Evolutionary conservation across 768 basidiomycete genomes (phyloP), one percentile per base, ranked within the genome.

Genomic region (Infundibulicybe gibba): DNA sequence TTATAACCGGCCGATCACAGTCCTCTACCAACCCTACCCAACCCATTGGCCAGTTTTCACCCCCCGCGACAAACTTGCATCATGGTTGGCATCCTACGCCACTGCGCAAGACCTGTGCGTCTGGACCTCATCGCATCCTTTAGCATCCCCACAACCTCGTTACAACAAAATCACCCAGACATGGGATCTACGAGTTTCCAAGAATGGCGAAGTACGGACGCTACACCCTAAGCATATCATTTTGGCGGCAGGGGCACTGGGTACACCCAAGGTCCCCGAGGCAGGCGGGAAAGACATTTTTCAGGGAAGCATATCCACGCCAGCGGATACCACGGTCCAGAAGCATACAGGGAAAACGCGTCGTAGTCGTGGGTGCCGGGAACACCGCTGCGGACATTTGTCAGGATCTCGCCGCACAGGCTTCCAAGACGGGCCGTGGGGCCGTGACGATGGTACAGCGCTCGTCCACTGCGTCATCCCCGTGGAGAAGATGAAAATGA

Each of bases 1-100:
- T 25, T 25, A 8, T 8, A 25, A 25, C 3, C 25, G 8, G 8
- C 25, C 25, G 25, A n/a, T n/a, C n/a, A n/a, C 43, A 72, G 72
- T 74, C 45, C 61, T 71, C 4, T 73, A 73, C 49, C 63, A 67
- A 40, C 52, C 66, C 1, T 72, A 54, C 45, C 70, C 74, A 0
- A 40, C 51, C 12, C 72, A 57, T 25, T 74, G 69, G 69, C 73
- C 74, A 1, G 56, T 57, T 15, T 76, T 60, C 48, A 70, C 67
- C 2, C 67, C 74, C 5, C 61, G 62, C 12, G 67, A 68, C 45
- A 75, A 74, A 49, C 37, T 75, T 6, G 75, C 71, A 0, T 61
- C 70, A 53, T 75, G 71, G 71, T 45, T 76, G 12, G 71, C 76
- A 52, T 60, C 66, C 15, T 76, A 76, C 47, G 67, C 58, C 1